Evolutionary conservation across 164 flowering plant species (phyloP), one percentile per base, ranked within the genome.

Genomic region (Magnolia officinalis): DNA sequence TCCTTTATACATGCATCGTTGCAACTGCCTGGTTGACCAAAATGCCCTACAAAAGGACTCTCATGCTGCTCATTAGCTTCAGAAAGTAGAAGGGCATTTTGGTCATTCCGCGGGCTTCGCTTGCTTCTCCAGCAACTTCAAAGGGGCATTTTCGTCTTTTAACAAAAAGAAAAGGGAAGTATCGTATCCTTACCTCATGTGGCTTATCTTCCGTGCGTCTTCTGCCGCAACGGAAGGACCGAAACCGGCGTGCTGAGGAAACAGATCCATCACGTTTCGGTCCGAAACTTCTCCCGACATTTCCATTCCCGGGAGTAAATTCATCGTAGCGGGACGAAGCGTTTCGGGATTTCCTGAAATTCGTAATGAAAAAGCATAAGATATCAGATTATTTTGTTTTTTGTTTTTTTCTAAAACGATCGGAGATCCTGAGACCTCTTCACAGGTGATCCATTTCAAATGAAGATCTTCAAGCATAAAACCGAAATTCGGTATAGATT

Each of bases 191-290:
- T 51, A 87, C 90, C 86, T 82, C 24, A 74, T 69, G 67, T 82
- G 78, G 63, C 69, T 29, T 37, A 23, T 78, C 61, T 76, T 86
- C 5, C 67, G 65, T 1, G 50, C 68, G 63, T 75, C 82, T 59
- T 83, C 82, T 1, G 79, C 6, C 61, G 61, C 2, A 16, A 55
- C 61, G 18, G 61, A 51, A 19, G 77, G 20, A 51, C 70, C 81
- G 74, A 84, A 82, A 65, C 84, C 88, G 19, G 82, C 63, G 70
- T 75, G 81, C 67, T 81, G 86, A 70, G 89, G 89, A 67, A 88
- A 87, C 82, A 85, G 80, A 76, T 84, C 83, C 84, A 88, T 82
- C 6, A 63, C 9, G n/a, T 61, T 61, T 59, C 52, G 52, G 23
- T 31, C 26, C 51, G 19, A n/a, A 50, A 72, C 58, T 26, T 58